Evolutionary conservation across 2,329 filamentous ascomycete species (phyloP).

Genomic region (Scytalidium sp.): DNA sequence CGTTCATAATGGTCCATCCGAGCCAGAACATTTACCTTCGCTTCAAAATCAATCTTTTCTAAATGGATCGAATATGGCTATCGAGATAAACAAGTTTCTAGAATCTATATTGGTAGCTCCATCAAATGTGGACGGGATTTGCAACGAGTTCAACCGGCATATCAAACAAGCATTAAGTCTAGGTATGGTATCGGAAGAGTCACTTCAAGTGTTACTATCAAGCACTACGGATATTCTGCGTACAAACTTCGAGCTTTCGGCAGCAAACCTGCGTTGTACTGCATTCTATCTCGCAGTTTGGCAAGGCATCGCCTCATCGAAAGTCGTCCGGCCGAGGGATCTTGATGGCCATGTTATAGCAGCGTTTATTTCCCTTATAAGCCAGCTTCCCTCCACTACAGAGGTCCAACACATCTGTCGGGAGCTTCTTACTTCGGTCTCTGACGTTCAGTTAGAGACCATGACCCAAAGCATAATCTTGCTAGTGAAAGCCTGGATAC

Average conservation of each 20-base stretch:
- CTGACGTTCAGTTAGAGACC: conserved; percentile 12
- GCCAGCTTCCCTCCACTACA: conserved; percentile 10
- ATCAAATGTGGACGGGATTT: conserved; percentile 7
- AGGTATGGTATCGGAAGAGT: conserved; percentile 14
- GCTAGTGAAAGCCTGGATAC: conserved; percentile 13
- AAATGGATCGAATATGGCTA: background rate
- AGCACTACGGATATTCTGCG: background rate
- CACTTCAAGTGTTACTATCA: conserved; percentile 4
- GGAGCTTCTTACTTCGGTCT: conserved; percentile 16
- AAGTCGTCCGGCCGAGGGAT: conserved; percentile 17
- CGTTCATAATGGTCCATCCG: background rate
- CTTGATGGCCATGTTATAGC: conserved; percentile 11
- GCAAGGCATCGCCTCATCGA: conserved; percentile 19
- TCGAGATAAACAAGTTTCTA: conserved; percentile 7
- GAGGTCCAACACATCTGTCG: conserved; percentile 13
- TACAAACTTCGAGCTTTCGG: background rate
- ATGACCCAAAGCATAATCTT: conserved; percentile 7
- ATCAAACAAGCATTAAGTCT: conserved; percentile 19
- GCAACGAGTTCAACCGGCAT: conserved; percentile 14
- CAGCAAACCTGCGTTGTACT: conserved; percentile 4
- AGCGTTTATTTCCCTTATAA: conserved; percentile 12
- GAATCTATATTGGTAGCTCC: background rate
- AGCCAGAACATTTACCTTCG: background rate
- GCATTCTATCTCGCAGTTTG: conserved; percentile 21
- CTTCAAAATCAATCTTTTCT: background rate